Evolutionary conservation across 306 rosid genomes (phyloP).

Genomic region (Canavalia gladiata): DNA sequence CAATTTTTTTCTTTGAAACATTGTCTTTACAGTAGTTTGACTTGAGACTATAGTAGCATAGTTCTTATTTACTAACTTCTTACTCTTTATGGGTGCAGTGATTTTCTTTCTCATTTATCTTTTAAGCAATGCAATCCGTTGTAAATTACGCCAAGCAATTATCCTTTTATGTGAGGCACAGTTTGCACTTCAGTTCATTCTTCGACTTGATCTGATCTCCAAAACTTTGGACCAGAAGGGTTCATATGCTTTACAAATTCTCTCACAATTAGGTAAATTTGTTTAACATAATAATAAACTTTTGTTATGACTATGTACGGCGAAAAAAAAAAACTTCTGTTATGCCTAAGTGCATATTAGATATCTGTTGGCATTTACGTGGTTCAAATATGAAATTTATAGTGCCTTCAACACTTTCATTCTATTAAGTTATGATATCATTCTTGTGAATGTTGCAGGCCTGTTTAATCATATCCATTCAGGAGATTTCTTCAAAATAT

Average conservation of each 20-base stretch:
- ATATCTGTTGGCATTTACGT: conserved; percentile 10
- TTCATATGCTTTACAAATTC: conserved; percentile 68
- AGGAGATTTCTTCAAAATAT: conserved; percentile 78
- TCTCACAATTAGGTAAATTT: conserved; percentile 74
- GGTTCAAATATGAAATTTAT: conserved; percentile 34
- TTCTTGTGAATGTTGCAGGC: conserved; percentile 67
- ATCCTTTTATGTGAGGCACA: conserved; percentile 89
- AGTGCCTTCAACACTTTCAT: conserved; percentile 21
- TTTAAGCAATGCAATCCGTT: conserved; percentile 70
- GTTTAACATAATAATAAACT: background rate
- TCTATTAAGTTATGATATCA: conserved; percentile 17
- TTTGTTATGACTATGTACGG: conserved; percentile 25
- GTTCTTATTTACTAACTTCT: conserved; percentile 44
- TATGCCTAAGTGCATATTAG: background rate
- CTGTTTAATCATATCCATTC: conserved; percentile 72
- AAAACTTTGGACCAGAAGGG: conserved; percentile 68
- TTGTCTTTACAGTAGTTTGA: conserved; percentile 40
- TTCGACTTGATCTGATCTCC: conserved; percentile 64
- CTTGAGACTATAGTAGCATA: conserved; percentile 33
- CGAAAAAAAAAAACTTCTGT: background rate
- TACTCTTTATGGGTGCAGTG: conserved; percentile 67
- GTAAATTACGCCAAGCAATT: conserved; percentile 75
- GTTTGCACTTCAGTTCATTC: conserved; percentile 77
- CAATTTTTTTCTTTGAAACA: conserved; percentile 26
- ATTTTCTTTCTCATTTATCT: conserved; percentile 88